Base-by-base conservation (phyloP, 176 grass and related monocot species). In the Stipa capillata region DNA sequence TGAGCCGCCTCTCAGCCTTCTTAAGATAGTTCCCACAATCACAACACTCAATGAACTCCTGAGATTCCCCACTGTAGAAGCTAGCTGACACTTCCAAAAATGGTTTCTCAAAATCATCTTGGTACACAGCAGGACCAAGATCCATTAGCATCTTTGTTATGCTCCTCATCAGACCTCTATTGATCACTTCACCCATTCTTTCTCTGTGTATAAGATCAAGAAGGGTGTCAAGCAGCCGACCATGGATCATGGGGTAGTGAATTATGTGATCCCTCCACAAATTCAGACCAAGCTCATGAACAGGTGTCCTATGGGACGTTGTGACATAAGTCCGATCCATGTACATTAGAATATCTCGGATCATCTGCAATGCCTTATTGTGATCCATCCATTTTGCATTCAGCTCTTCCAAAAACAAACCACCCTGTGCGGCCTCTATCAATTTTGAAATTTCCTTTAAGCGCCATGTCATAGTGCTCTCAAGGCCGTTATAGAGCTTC, bases 131-230 rank as follows among this genome's bases (percentile, higher is more conserved):
- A 84, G 89, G 72, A 51, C 91, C 94, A 14, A 97, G 90, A 82
- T 97, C 94, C 94, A 97, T 97, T 35, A 97, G 81, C 89, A 97
- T 97, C 71, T 97, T 97, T 6, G 94, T 97, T 58, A 93, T 85
- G 56, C 68, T 97, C 69, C 94, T 80, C 91, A 97, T 94, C 60
- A 97, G 67, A 20, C 94, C 84, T 85, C 89, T 87, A 36, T 97
- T 97, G 28, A 97, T 97, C 33, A 97, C 87, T 61, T 97, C 94
- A 71, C 94, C 94, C 62, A 83, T 84, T 63, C 94, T 87, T 74
- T 97, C 91, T 73, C 89, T 82, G 24, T 90, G 67, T 78, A 97
- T 90, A 65, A 97, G 86, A 81, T 97, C 94, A 12, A 97, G 81
- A 81, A 97, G 83, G 49, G 91, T 97, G 79, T 97, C 89, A 27